Evolutionary conservation across 2,329 filamentous ascomycete species (phyloP).

Genomic region (Chaetothyriales sp.): DNA sequence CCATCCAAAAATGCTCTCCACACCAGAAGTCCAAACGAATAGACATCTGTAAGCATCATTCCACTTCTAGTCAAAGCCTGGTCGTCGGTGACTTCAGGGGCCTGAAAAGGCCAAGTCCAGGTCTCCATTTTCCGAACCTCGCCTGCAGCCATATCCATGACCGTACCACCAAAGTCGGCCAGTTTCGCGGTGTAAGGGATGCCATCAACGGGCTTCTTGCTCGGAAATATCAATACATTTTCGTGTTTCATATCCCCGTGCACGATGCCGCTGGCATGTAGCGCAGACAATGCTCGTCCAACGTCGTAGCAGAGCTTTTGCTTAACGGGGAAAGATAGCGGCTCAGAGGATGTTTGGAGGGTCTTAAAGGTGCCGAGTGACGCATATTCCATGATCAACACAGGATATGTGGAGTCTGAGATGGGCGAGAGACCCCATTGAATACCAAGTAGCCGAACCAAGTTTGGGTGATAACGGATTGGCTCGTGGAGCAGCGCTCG

Average conservation of each 20-base stretch:
- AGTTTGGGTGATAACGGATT: conserved; percentile 2
- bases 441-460: conserved; percentile 3
- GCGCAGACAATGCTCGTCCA: conserved; percentile 6
- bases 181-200: conserved; percentile 8
- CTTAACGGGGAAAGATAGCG: conserved; percentile 1
- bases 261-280: conserved; percentile 8
- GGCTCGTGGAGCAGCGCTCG: conserved; percentile 2
- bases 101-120: conserved; percentile 6
- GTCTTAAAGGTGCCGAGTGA: conserved; percentile 1
- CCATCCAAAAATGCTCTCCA: conserved; percentile 8
- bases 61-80: conserved; percentile 2
- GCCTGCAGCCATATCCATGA: conserved; percentile 3
- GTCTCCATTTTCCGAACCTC: conserved; percentile 1
- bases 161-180: conserved; percentile 10
- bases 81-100: conserved; percentile 3
- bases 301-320: conserved; percentile 8
- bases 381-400: conserved; percentile 2
- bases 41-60: conserved; percentile 6
- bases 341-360: not conserved
- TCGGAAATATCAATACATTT: conserved; percentile 10
- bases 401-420: conserved; percentile 2
- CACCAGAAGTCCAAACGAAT: conserved; percentile 8
- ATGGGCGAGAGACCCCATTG: conserved; percentile 1
- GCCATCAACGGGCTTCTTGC: not conserved
- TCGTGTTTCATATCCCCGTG: conserved; percentile 12